phyloP scores from a whole-genome alignment of 202 grass and related monocot genomes.

The Schoenoplectus triqueter region DNA sequence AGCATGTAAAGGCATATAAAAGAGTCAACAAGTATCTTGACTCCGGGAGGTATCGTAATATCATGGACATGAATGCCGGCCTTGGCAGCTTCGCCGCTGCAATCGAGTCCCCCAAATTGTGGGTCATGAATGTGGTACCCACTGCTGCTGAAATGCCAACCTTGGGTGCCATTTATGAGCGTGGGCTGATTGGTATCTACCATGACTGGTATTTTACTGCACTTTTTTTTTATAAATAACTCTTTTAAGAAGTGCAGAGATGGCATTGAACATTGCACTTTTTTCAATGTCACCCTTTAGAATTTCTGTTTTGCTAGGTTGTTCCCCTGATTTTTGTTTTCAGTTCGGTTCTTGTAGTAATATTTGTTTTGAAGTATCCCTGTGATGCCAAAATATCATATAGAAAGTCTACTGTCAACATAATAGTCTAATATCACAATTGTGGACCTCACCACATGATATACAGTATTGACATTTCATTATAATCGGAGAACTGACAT shows the following conservation, averaged over 20 bases:
- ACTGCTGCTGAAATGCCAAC: constrained; percentile 64
- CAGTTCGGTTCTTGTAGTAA: not conserved
- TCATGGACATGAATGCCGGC: constrained; percentile 97
- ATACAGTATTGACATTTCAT: not conserved
- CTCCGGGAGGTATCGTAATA: constrained; percentile 87
- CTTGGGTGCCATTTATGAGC: constrained; percentile 81
- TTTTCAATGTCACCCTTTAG: not conserved
- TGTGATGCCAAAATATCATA: too few relatives aligned
- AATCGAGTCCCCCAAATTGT: constrained; percentile 81
- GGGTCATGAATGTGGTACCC: constrained; percentile 99
- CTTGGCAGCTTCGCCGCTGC: constrained; percentile 83
- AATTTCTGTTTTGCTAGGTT: not conserved
- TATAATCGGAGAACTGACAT: not conserved
- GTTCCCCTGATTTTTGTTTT: not conserved
- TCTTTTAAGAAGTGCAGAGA: not conserved
- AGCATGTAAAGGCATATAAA: constrained; percentile 90
- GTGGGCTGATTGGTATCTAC: constrained; percentile 98
- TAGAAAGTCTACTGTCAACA: not conserved
- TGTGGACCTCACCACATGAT: not conserved
- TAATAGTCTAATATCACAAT: not conserved
- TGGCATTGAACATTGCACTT: constrained; percentile 23
- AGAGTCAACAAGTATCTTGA: constrained; percentile 89
- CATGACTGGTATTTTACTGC: constrained; percentile 79
- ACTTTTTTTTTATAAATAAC: constrained; percentile 7
- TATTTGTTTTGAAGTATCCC: not conserved